Evolutionary conservation across 2,329 filamentous ascomycete genomes (phyloP).

Genomic region (Verticillium tricorpus): DNA sequence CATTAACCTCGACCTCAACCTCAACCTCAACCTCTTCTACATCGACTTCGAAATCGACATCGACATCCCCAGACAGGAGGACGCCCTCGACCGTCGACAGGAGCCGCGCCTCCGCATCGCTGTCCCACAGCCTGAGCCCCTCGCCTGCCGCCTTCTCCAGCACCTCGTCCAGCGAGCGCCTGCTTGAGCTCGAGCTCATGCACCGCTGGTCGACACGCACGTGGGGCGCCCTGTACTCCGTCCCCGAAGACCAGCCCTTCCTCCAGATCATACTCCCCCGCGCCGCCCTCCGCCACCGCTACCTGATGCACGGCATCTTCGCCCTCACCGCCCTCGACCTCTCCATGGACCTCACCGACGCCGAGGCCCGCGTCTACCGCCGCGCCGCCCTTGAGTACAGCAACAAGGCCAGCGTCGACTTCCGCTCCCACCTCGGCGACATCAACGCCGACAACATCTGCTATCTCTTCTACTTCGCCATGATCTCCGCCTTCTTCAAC

Average conservation of each 20-base stretch:
- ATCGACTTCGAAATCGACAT: background rate
- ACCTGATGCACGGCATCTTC: slow-evolving; percentile 30
- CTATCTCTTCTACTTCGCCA: slow-evolving; percentile 11
- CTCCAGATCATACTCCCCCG: slow-evolving; percentile 27
- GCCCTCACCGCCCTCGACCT: slow-evolving; percentile 1
- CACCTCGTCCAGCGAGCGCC: background rate
- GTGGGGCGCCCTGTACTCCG: slow-evolving; percentile 31
- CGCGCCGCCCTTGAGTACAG: slow-evolving; percentile 5
- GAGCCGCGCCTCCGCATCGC: background rate
- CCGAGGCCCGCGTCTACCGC: slow-evolving; percentile 1
- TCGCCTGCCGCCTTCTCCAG: slow-evolving; percentile 1
- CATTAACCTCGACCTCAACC: background rate
- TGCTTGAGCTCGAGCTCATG: slow-evolving; percentile 43
- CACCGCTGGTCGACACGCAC: slow-evolving; percentile 45
- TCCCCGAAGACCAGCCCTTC: slow-evolving; percentile 29
- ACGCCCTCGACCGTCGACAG: background rate
- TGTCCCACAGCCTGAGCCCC: background rate
- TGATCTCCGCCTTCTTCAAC: slow-evolving; percentile 2
- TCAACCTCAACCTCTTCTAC: no score
- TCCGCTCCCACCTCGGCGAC: slow-evolving; percentile 16
- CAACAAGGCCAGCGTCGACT: slow-evolving; percentile 6
- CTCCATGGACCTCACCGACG: background rate
- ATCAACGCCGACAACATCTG: slow-evolving; percentile 19
- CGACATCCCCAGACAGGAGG: no score
- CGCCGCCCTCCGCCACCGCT: slow-evolving; percentile 29